Percentiles rank a stretch among this genome's conserved stretches.
phyloP scores from a whole-genome alignment of 2,329 filamentous ascomycete species.

The Phaeosphaeriaceae sp. region DNA sequence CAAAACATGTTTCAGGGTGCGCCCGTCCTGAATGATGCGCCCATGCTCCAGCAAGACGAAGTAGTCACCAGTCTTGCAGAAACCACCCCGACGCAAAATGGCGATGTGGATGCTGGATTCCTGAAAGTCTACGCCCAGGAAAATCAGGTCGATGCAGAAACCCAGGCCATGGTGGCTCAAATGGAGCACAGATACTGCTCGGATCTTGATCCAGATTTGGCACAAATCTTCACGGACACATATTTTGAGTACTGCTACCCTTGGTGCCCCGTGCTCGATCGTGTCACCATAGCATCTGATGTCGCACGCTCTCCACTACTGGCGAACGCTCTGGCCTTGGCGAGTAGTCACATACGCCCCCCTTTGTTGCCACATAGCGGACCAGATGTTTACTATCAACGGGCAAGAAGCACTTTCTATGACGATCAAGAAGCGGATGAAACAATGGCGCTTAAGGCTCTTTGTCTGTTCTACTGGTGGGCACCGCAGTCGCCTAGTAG shows the following conservation, averaged over 20 bases:
- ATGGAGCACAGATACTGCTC: conserved; percentile 24
- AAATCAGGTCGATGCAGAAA: conserved; percentile 28
- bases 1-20: conserved; percentile 8
- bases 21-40: conserved; percentile 6
- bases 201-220: conserved; percentile 22
- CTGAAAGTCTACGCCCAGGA: conserved; percentile 26
- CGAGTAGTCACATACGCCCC: conserved; percentile 28
- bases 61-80: conserved; percentile 15
- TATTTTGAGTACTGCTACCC: conserved; percentile 31
- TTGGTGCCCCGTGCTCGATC: conserved; percentile 32
- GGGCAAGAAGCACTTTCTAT: conserved; percentile 28
- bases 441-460: conserved; percentile 23
- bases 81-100: conserved; percentile 23
- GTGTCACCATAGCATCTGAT: conserved; percentile 17
- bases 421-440: conserved; percentile 29
- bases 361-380: conserved; percentile 28
- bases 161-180: conserved; percentile 28
- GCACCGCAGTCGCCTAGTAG: conserved; percentile 25
- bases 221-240: conserved; percentile 29
- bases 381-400: conserved; percentile 27
- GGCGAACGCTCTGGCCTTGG: conserved; percentile 27
- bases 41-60: conserved; percentile 7
- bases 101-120: conserved; percentile 27
- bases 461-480: conserved; percentile 34
- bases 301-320: conserved; percentile 26